Base-by-base conservation (phyloP, 2,329 filamentous ascomycete species). In the Ophiostoma himal-ulmi region DNA sequence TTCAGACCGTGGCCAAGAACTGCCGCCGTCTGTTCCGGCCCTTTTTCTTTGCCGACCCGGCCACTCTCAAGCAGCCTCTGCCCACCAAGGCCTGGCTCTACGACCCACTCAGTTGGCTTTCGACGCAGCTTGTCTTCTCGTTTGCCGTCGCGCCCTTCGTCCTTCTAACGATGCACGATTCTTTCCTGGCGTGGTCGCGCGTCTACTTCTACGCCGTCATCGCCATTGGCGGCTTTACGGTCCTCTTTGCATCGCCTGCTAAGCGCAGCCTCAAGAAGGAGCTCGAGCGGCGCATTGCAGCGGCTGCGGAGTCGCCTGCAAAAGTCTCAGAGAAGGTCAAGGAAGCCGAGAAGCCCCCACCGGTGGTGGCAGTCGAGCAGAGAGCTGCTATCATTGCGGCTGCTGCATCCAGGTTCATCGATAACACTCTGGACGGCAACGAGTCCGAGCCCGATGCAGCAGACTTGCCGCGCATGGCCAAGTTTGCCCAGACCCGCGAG, bases 1-100 rank as follows among this genome's bases (percentile, higher is more conserved):
- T 97, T 39, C 95, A 99, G 78, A 97, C 93, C 1, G 90, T 90
- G 22, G 94, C 95, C 70, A 99, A 99, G 83, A 93, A 97, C 78
- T 92, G 91, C 79, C 93, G 95, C 69, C 92, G 95, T 69, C 86
- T 94, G 76, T 81, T 98, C 71, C 93, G 95, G 1, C 95, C 95
- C 30, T 94, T 99, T 81, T 94, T 98, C 81, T 97, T 99, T 84
- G 82, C 98, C 67, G 89, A 93, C 69, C 86, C 93, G 1, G 86
- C 91, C 73, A 91, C 91, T 48, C 70, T 71, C 44, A 88, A 84
- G 73, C 85, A 85, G 69, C 88, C 91, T 1, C 88, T 88, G 0
- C 82, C 88, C 0, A 83, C 83, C 76, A 99, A 99, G 80, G 87
- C 84, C 72, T 94, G 93, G 81, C 20, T 73, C 68, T 99, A 99